Percentiles rank a stretch among this genome's conserved stretches.
Conservation (phyloP, 31 red algal species). For the Bonnemaisonia californica region DNA sequence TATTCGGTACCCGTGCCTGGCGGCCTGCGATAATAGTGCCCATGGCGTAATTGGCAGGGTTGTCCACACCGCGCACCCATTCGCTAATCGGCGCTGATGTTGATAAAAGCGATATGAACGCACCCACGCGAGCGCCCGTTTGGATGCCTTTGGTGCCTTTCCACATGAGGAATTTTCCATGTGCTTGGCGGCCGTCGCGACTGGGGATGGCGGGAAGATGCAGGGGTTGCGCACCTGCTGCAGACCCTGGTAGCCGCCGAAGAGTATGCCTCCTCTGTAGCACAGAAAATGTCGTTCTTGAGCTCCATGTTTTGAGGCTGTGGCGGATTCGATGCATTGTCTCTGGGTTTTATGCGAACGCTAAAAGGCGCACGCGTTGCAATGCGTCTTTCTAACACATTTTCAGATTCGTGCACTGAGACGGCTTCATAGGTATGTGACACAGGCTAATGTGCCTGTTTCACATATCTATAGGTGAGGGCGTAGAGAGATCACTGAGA, state of each 20-base stretch:
- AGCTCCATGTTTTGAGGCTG: conserved; percentile 41
- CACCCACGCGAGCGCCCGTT: conserved; percentile 52
- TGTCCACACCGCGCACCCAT: conserved; percentile 2
- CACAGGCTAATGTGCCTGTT: neutral
- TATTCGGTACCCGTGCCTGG: too few species aligned
- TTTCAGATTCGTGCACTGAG: neutral
- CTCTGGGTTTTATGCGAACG: too few species aligned
- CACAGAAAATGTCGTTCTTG: conserved; percentile 45
- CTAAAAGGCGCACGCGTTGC: conserved; percentile 30
- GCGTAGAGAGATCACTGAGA: too few species aligned
- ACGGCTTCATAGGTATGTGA: neutral
- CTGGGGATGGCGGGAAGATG: conserved; percentile 38
- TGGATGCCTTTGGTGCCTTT: conserved; percentile 43
- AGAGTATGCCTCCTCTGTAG: conserved; percentile 56
- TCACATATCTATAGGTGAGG: too few species aligned
- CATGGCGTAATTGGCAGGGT: conserved; percentile 42
- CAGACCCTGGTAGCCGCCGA: conserved; percentile 67
- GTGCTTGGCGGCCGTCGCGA: conserved; percentile 19
- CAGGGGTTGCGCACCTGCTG: conserved; percentile 31
- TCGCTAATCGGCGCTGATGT: conserved; percentile 24
- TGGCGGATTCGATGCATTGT: conserved; percentile 34
- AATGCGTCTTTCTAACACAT: conserved; percentile 40
- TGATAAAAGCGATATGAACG: conserved; percentile 52
- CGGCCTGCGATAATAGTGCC: too few species aligned
- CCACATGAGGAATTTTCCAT: conserved; percentile 53